phyloP scores from a whole-genome alignment of 139 green algal genomes.

The Gonium pectorale region DNA sequence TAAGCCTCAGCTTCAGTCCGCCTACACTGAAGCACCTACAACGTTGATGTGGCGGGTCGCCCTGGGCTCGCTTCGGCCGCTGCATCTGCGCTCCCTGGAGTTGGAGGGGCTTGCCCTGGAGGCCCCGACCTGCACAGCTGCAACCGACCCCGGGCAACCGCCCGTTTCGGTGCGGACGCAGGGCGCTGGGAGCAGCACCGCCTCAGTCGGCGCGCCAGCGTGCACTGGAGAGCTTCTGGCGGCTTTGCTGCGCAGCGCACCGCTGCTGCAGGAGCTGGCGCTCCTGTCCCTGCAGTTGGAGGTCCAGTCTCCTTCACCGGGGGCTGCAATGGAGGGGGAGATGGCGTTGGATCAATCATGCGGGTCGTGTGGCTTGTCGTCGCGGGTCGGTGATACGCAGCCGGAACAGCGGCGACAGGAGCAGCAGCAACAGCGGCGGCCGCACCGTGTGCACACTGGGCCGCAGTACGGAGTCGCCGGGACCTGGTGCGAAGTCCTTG shows the following conservation, averaged over 20 bases:
- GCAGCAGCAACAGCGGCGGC: neutral
- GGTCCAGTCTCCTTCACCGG: no score
- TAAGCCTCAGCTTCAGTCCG: no score
- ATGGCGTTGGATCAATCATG: no score
- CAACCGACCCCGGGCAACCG: neutral
- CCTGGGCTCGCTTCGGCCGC: neutral
- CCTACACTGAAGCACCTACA: no score
- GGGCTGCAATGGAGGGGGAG: neutral
- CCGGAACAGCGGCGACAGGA: neutral
- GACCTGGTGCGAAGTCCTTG: neutral
- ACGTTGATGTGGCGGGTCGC: neutral
- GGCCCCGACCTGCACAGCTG: neutral
- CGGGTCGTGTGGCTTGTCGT: no score
- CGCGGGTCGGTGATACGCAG: neutral
- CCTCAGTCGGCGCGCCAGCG: no score
- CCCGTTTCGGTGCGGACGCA: no score
- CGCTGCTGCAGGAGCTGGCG: conserved; percentile 11
- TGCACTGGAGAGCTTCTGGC: neutral
- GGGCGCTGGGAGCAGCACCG: no score
- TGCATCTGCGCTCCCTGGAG: conserved; percentile 17
- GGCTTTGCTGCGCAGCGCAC: neutral
- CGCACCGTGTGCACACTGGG: no score
- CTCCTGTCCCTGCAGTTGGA: neutral
- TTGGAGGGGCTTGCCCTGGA: conserved; percentile 16
- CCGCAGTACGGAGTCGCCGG: no score